Evolutionary conservation across 2,329 filamentous ascomycete genomes (phyloP).

Genomic region (Cyphellophora europaea): DNA sequence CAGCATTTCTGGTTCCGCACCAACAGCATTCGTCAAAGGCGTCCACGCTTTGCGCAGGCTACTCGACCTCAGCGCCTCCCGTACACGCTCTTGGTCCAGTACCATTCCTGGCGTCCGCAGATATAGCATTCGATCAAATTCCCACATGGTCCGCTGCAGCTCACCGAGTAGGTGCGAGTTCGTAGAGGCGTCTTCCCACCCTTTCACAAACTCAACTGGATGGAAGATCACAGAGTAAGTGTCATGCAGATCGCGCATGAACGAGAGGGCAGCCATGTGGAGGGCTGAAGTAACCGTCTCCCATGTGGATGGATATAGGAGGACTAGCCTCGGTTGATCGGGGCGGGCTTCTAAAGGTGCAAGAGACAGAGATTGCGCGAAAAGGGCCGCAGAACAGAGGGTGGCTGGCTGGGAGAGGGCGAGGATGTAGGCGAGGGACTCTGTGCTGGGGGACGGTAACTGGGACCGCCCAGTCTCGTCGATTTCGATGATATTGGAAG

Average conservation of each 20-base stretch:
- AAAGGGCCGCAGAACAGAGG: constrained; percentile 35
- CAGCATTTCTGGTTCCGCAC: constrained; percentile 14
- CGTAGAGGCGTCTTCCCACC: constrained; percentile 5
- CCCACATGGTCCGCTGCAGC: constrained; percentile 14
- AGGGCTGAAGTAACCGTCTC: constrained; percentile 18
- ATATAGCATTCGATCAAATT: constrained; percentile 34
- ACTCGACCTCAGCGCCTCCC: constrained; percentile 23
- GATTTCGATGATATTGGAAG: neutral
- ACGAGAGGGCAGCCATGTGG: constrained; percentile 24
- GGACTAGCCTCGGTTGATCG: constrained; percentile 32
- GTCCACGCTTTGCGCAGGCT: constrained; percentile 11
- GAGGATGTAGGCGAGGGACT: constrained; percentile 27
- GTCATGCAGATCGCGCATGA: constrained; percentile 29
- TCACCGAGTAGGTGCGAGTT: constrained; percentile 16
- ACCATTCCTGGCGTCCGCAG: constrained; percentile 32
- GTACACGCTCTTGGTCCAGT: constrained; percentile 28
- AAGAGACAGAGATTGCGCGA: constrained; percentile 25
- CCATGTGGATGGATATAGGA: constrained; percentile 38
- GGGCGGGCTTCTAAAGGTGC: neutral
- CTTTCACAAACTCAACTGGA: constrained; percentile 12
- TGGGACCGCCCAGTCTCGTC: neutral
- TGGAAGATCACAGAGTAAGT: constrained; percentile 28
- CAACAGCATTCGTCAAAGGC: constrained; percentile 10
- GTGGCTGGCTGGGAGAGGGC: constrained; percentile 32
- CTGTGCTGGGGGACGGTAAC: neutral